Base-by-base conservation (phyloP, 345 rosid species). In the Lepidium africanum region DNA sequence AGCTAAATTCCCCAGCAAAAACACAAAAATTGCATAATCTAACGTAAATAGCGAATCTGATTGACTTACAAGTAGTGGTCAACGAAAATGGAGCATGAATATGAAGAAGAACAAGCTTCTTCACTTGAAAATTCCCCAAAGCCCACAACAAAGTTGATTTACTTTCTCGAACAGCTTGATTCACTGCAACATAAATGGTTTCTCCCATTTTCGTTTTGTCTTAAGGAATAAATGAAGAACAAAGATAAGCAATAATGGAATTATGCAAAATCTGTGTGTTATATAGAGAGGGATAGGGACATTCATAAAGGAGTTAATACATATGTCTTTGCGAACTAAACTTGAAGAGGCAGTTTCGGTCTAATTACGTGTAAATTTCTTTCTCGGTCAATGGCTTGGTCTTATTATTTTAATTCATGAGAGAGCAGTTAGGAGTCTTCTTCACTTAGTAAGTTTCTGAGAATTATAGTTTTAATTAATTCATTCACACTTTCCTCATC, bases 111-210 rank as follows among this genome's bases (percentile, higher is more conserved):
- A 71, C 58, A 33, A 87, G 27, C 36, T 58, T 78, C 19, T 56
- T 73, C 33, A 53, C 66, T 38, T 19, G 76, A 49, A 87, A 78
- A 62, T 53, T 65, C 40, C 50, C 57, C 50, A 85, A 14, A 17
- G 87, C 72, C 93, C 90, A 85, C 27, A 55, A 48, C 67, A 87
- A 55, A 80, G 78, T 82, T 73, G 7, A 30, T 74, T 74, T 76
- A 69, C 81, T 82, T 62, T 82, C 81, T 71, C 60, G 73, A 35
- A 81, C 69, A 37, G 71, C 77, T 50, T 69, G 77, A 46, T 79
- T 86, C 49, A 87, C 86, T n/a, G 90, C 90, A 59, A 83, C 83
- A 51, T 79, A 87, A 5, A 87, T 58, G 11, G 77, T 33, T 33
- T 39, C 56, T 17, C 76, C 79, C 76, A 79, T 16, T 47, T 1